Evolutionary conservation across 805 yeast species (phyloP).

Genomic region (Metschnikowia proteae): DNA sequence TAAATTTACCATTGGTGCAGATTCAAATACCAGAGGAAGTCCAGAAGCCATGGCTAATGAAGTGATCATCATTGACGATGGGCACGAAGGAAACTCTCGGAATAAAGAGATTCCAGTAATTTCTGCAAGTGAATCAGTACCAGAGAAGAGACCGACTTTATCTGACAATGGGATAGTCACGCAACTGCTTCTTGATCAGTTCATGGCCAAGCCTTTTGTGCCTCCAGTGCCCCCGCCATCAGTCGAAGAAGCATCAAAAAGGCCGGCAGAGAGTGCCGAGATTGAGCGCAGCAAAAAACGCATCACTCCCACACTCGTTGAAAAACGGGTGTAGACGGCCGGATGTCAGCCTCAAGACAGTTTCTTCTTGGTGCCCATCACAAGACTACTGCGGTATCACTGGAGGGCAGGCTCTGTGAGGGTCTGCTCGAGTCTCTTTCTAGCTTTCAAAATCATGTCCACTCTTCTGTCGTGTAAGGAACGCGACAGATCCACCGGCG

Average conservation of each 20-base stretch:
- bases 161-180: not conserved
- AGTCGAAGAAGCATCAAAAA: not conserved
- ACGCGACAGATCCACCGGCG: not conserved
- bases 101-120: not conserved
- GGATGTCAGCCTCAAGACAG: too few relatives aligned
- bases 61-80: not conserved
- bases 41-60: too few relatives aligned
- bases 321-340: not conserved
- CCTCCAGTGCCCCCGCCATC: not conserved
- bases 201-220: slow-evolving; percentile 10
- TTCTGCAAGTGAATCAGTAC: not conserved
- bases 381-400: not conserved
- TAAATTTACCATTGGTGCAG: too few relatives aligned
- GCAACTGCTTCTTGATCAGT: slow-evolving; percentile 10
- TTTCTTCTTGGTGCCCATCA: too few relatives aligned
- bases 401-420: slow-evolving; percentile 16
- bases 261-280: not conserved
- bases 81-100: too few relatives aligned
- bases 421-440: slow-evolving; percentile 45
- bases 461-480: slow-evolving; percentile 30
- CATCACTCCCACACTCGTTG: slow-evolving; percentile 32
- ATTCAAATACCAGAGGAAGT: too few relatives aligned
- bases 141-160: not conserved
- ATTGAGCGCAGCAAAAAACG: slow-evolving; percentile 29
- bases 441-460: slow-evolving; percentile 41